Percentiles rank a stretch among this genome's conserved stretches.
Evolutionary conservation across 352 stramenopile genomes (phyloP).

Genomic region (Pythium periplocum): DNA sequence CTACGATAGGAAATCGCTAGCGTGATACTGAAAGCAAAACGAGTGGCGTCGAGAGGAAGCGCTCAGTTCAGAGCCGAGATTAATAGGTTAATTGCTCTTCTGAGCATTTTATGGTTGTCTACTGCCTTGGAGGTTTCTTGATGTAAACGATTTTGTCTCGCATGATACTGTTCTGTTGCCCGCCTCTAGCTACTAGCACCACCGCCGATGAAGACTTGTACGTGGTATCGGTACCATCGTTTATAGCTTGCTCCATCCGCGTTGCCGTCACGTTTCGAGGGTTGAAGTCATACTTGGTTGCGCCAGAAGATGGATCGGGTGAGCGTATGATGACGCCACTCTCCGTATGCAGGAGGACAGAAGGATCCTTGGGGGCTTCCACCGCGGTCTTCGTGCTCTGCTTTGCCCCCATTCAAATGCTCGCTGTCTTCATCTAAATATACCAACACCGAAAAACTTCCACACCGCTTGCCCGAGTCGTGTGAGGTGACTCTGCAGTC

Average conservation of each 20-base stretch:
- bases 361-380: constrained; percentile 25
- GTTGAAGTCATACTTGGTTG: constrained; percentile 43
- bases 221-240: neutral
- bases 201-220: neutral
- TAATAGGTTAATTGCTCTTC: neutral
- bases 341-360: constrained; percentile 34
- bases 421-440: constrained; percentile 1
- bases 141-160: constrained; percentile 59
- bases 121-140: constrained; percentile 27
- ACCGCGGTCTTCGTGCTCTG: constrained; percentile 25
- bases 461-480: neutral
- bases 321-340: constrained; percentile 49
- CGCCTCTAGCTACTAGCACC: constrained; percentile 34
- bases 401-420: constrained; percentile 24
- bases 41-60: neutral
- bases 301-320: constrained; percentile 15
- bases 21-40: neutral
- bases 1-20: constrained; percentile 58
- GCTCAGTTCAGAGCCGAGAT: neutral
- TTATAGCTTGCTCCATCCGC: neutral
- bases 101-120: neutral
- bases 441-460: constrained; percentile 7
- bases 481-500: too few relatives aligned
- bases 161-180: constrained; percentile 34
- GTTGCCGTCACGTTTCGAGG: constrained; percentile 18